phyloP scores from a whole-genome alignment of 2,329 filamentous ascomycete genomes.

The Iodosphaeria phyllophila region DNA sequence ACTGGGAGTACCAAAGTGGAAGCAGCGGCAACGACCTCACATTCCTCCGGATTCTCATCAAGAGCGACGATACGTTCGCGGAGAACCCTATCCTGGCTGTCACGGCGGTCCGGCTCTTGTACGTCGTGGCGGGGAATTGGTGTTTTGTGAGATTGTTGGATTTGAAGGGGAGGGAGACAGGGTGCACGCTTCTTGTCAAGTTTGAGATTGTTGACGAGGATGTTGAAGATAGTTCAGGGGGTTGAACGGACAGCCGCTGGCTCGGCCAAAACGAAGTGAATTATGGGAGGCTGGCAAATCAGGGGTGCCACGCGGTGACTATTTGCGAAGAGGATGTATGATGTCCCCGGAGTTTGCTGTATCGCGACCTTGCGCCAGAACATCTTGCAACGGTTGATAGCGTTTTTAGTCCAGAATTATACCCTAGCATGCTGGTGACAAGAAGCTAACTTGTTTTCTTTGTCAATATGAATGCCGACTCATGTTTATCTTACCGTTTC shows the following conservation, averaged over 20 bases:
- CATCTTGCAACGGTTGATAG: too few species aligned
- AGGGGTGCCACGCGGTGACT: too few species aligned
- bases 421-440: too few species aligned
- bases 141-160: conserved; percentile 46
- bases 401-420: too few species aligned
- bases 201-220: conserved; percentile 32
- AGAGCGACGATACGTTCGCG: conserved; percentile 45
- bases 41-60: conserved; percentile 46
- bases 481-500: too few species aligned
- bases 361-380: too few species aligned
- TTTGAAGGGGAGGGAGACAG: conserved; percentile 43
- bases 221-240: background rate
- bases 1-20: too few species aligned
- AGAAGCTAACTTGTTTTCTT: too few species aligned
- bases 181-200: conserved; percentile 39
- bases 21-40: conserved; percentile 48
- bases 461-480: too few species aligned
- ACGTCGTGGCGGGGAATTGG: conserved; percentile 34
- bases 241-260: background rate
- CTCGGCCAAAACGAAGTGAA: background rate
- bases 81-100: conserved; percentile 44
- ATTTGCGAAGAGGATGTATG: too few species aligned
- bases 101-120: conserved; percentile 37
- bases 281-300: too few species aligned
- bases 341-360: too few species aligned